These are phyloP conservation scores for Suillus placidus DNA, from an alignment of 768 basidiomycete genomes.

Conservation along the genomic window DNA sequence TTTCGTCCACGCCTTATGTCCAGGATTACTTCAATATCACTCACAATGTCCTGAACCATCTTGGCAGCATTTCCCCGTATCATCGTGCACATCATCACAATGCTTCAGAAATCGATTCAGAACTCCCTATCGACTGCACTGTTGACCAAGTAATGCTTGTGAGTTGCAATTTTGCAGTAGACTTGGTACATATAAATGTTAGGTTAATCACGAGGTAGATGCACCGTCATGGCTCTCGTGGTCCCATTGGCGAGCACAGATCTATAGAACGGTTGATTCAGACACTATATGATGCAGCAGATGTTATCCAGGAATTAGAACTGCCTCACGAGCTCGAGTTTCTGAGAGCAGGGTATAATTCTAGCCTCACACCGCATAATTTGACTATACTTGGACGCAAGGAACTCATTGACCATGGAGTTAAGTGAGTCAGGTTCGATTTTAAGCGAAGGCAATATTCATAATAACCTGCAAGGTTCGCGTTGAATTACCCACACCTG, in stretches of 20 bases:
- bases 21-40: constrained; percentile 11
- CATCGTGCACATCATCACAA: constrained; percentile 31
- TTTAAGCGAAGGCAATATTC: not conserved
- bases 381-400: constrained; percentile 36
- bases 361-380: constrained; percentile 36
- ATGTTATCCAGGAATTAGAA: constrained; percentile 27
- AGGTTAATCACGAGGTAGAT: constrained; percentile 24
- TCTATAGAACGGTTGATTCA: constrained; percentile 33
- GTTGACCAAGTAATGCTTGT: constrained; percentile 44
- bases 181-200: not conserved
- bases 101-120: constrained; percentile 25
- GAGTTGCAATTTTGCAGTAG: constrained; percentile 8
- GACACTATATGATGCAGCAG: constrained; percentile 28
- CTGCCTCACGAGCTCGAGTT: constrained; percentile 34
- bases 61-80: constrained; percentile 43
- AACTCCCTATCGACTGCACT: constrained; percentile 40
- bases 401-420: constrained; percentile 39
- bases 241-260: constrained; percentile 35
- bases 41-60: constrained; percentile 14
- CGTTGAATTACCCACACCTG: constrained; percentile 12
- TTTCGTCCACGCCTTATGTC: constrained; percentile 20
- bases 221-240: constrained; percentile 39
- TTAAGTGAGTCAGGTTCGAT: constrained; percentile 25
- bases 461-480: constrained; percentile 1
- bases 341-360: constrained; percentile 36